A percentile compares a stretch with the other conserved stretches of the same genome.
Conservation (phyloP, 2,329 filamentous ascomycete species). For the Neurospora sp. region DNA sequence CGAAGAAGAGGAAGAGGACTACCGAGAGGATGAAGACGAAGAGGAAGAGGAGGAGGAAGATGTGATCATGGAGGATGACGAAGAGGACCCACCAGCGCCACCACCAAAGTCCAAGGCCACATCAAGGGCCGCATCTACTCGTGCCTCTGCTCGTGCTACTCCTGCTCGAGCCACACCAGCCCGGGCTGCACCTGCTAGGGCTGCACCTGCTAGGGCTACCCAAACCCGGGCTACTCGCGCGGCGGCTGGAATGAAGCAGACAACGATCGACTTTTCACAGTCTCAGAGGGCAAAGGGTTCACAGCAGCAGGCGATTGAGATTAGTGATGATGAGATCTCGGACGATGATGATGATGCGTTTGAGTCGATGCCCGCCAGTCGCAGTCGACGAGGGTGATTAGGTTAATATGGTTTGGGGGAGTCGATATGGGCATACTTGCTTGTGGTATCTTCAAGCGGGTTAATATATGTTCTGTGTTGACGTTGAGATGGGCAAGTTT, state of each 20-base stretch:
- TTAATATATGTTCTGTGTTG: background rate
- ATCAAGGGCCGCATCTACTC: background rate
- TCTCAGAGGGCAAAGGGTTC: conserved; percentile 26
- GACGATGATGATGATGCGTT: conserved; percentile 49
- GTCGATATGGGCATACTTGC: background rate
- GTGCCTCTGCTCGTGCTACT: background rate
- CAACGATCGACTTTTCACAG: conserved; percentile 39
- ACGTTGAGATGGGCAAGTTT: background rate
- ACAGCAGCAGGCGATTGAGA: conserved; percentile 42
- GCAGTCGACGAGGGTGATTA: conserved; percentile 14
- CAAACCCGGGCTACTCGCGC: conserved; percentile 24
- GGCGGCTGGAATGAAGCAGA: conserved; percentile 32
- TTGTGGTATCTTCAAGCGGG: background rate
- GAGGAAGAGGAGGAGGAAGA: conserved; percentile 30
- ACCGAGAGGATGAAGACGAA: conserved; percentile 28
- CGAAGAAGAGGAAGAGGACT: conserved; percentile 29
- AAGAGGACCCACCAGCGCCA: conserved; percentile 26
- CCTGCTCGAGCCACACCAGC: conserved; percentile 6
- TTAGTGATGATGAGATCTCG: conserved; percentile 57
- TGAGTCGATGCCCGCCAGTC: conserved; percentile 37
- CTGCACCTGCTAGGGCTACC: conserved; percentile 7
- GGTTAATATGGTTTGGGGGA: background rate
- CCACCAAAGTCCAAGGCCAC: conserved; percentile 26
- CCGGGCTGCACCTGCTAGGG: conserved; percentile 9
- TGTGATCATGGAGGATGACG: conserved; percentile 44